A percentile compares a stretch with the other conserved stretches of the same genome.
Evolutionary conservation across 345 rosid genomes (phyloP).

Genomic region (Acer saccharum): DNA sequence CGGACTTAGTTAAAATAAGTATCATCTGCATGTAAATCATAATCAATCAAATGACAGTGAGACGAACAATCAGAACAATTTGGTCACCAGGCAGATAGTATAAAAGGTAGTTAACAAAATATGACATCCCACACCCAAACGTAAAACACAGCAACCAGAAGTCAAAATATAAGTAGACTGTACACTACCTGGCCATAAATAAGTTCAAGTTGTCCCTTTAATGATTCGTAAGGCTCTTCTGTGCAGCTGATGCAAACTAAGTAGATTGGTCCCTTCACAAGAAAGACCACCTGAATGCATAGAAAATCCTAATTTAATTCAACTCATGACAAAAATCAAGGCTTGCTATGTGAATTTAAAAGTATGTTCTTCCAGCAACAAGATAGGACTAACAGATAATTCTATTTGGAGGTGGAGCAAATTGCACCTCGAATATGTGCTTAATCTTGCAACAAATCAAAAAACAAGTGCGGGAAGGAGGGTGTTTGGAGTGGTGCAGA

Average conservation of each 20-base stretch:
- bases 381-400: not conserved
- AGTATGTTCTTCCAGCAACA: conserved; percentile 7
- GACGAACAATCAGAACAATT: conserved; percentile 5
- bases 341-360: not conserved
- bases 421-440: not conserved
- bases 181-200: conserved; percentile 88
- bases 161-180: not conserved
- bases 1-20: conserved; percentile 88
- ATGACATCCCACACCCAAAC: not conserved
- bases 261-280: conserved; percentile 97
- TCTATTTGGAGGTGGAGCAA: not conserved
- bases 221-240: conserved; percentile 87
- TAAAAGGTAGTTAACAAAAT: not conserved
- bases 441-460: not conserved
- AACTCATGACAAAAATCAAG: conserved; percentile 14
- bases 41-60: conserved; percentile 21
- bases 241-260: conserved; percentile 98
- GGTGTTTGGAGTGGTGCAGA: not conserved
- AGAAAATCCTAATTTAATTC: conserved; percentile 2
- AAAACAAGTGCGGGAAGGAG: not conserved
- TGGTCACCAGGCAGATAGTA: not conserved
- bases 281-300: conserved; percentile 79
- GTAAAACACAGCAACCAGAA: not conserved
- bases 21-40: conserved; percentile 75
- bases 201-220: conserved; percentile 91